Evolutionary conservation across 75 land plant species (phyloP).

Genomic region (Chamaecyparis obtusa): DNA sequence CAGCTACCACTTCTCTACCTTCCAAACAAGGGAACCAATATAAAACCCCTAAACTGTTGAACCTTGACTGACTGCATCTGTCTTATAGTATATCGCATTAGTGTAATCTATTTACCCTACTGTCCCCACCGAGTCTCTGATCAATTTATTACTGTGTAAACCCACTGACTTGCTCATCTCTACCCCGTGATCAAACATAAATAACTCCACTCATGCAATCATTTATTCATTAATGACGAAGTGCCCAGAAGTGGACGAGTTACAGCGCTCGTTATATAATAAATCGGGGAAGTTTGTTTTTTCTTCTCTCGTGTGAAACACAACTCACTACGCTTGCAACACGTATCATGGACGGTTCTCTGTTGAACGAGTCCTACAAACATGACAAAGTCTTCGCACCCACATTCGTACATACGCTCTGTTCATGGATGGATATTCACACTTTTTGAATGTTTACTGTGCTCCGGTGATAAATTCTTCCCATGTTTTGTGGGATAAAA

Average conservation of each 20-base stretch:
- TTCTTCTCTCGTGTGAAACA: background rate
- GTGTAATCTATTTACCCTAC: no score
- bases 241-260: background rate
- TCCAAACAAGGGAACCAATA: background rate
- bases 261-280: background rate
- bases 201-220: conserved; percentile 1
- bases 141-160: background rate
- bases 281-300: background rate
- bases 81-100: background rate
- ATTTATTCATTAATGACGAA: background rate
- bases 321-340: background rate
- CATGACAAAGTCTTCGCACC: background rate
- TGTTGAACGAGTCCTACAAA: background rate
- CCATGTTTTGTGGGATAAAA: background rate
- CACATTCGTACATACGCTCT: background rate
- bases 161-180: background rate
- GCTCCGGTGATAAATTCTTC: background rate
- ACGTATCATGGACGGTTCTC: background rate
- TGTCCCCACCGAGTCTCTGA: background rate
- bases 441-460: background rate
- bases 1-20: background rate
- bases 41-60: background rate
- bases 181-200: background rate
- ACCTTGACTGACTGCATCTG: background rate
- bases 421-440: background rate